Percentiles rank a stretch among this genome's conserved stretches.
phyloP scores from a whole-genome alignment of 345 rosid species.

The Bruguiera sexangula region DNA sequence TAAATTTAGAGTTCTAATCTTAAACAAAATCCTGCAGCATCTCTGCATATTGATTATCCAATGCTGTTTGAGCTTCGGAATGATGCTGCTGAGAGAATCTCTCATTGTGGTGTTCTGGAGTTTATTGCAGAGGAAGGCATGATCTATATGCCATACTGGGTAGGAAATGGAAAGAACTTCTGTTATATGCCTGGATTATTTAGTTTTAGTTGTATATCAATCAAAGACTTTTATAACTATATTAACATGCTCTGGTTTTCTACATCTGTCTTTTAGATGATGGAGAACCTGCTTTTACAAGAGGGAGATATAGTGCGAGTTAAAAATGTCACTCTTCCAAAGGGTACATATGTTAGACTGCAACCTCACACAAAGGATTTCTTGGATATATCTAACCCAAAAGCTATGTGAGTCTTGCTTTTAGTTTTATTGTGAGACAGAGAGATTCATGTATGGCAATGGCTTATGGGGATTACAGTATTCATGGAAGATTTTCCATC shows the following conservation, averaged over 20 bases:
- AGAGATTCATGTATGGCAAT: too few relatives aligned
- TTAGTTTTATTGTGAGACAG: background rate
- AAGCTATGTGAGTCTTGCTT: constrained; percentile 74
- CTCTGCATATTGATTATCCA: constrained; percentile 94
- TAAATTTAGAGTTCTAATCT: constrained; percentile 20
- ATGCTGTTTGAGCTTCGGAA: constrained; percentile 95
- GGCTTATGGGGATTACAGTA: too few relatives aligned
- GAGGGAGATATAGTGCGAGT: constrained; percentile 90
- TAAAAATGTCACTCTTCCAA: constrained; percentile 88
- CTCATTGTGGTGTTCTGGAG: constrained; percentile 98
- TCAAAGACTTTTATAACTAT: background rate
- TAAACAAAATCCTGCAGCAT: constrained; percentile 51
- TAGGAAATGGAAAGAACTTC: constrained; percentile 21
- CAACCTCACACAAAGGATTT: constrained; percentile 97
- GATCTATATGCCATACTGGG: constrained; percentile 99
- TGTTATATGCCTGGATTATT: background rate
- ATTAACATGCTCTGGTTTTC: constrained; percentile 7
- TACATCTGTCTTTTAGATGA: constrained; percentile 57
- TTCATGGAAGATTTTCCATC: too few relatives aligned
- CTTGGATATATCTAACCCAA: constrained; percentile 94
- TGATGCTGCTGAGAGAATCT: constrained; percentile 68
- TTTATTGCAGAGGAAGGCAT: constrained; percentile 99
- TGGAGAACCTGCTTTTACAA: constrained; percentile 92
- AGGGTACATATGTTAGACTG: constrained; percentile 91
- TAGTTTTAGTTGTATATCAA: constrained; percentile 3